Evolutionary conservation across 257 asterid genomes (phyloP).

Genomic region (Solanum phureja): DNA sequence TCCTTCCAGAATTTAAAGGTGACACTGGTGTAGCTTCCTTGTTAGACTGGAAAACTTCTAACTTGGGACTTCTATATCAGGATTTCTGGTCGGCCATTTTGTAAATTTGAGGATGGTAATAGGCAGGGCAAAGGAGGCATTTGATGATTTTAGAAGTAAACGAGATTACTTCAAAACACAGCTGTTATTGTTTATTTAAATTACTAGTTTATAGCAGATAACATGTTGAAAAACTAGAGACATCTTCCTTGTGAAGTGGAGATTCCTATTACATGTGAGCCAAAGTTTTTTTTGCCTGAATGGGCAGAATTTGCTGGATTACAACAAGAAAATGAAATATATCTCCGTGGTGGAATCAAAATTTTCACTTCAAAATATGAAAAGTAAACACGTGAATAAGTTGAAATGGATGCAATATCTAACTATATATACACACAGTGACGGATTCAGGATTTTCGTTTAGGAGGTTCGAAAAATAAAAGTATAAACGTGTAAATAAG

Average conservation of each 20-base stretch:
- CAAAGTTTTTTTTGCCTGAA: not conserved
- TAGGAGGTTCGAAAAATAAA: too few relatives aligned
- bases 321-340: not conserved
- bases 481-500: too few relatives aligned
- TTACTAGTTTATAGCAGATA: not conserved
- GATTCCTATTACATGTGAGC: not conserved
- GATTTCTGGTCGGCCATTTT: not conserved
- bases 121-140: not conserved
- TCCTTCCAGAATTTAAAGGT: slow-evolving; percentile 35
- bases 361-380: too few relatives aligned
- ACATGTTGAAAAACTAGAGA: not conserved
- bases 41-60: slow-evolving; percentile 5
- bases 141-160: not conserved
- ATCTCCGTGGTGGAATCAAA: too few relatives aligned
- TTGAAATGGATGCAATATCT: too few relatives aligned
- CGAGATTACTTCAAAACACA: not conserved
- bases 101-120: not conserved
- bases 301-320: not conserved
- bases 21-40: slow-evolving; percentile 12
- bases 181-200: not conserved
- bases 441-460: too few relatives aligned
- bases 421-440: too few relatives aligned
- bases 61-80: slow-evolving; percentile 6
- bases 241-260: not conserved
- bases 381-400: too few relatives aligned